Base-by-base conservation (phyloP, 768 basidiomycete species). In the Leucocoprinus birnbaumii region DNA sequence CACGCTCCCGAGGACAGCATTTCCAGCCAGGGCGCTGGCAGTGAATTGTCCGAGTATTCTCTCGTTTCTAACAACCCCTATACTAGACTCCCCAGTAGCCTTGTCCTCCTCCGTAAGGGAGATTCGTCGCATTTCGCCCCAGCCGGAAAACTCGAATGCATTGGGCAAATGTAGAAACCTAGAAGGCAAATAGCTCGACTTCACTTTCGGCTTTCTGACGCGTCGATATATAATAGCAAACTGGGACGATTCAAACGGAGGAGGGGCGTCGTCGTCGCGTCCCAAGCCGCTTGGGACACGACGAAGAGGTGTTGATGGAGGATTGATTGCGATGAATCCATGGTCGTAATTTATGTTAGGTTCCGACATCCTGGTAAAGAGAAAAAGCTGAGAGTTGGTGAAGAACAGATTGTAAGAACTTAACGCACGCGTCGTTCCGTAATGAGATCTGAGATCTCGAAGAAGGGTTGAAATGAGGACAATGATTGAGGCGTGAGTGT, bases 141-240 rank as follows among this genome's bases (percentile, higher is more conserved):
- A 87, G 3, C 86, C 87, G 0, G 87, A 80, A 60, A 89, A 90
- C 60, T 87, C 85, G 57, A 87, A 86, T 37, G 82, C 76, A 61
- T 82, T 80, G 13, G 78, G 68, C 35, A 89, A 76, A 58, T 86
- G 78, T 22, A 83, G 65, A 62, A 86, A 86, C 35, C 84, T 79
- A 5, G 86, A 86, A 3, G 83, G 84, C 3, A 76, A 61, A 35
- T 72, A 60, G 5, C 64, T 65, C 18, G 63, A 48, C 58, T 80
- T 79, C 18, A 72, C 75, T 38, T 73, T 70, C 14, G 62, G 65
- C 2, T 69, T 64, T 13, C 82, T 75, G 61, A 86, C 84, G n/a
- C 83, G 75, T 16, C 86, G 80, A 1, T 86, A 70, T 46, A 87
- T 74, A 27, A 82, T 75, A 51, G 78, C 80, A 62, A 77, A 83